Base-by-base conservation (phyloP, 192 early-diverging fungal genomes). In the Coemansia sp. region DNA sequence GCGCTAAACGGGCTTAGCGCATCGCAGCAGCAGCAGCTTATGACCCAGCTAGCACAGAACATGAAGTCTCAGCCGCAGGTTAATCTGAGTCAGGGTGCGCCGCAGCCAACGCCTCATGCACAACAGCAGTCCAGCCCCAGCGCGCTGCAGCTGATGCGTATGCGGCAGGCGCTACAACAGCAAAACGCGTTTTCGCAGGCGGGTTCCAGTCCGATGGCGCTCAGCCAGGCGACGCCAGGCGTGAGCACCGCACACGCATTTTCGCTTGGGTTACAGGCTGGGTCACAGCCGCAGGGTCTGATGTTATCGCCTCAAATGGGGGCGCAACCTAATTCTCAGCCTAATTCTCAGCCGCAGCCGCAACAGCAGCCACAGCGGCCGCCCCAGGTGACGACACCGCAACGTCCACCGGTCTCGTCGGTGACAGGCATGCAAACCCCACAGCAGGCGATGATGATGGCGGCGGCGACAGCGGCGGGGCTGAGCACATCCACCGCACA, bases 401-500 rank as follows among this genome's bases (percentile, higher is more conserved):
- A 57, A 21, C 59, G 33, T 20, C 51, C 63, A 20, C 63, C 57
- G 65, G 51, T 46, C 25, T 53, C 65, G 5, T 61, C 61, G 20
- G 19, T 52, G 36, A 31, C 58, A 19, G 63, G 67, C 22, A 70
- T 75, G 65, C 77, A 80, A 66, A 32, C 65, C 22, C 50, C 67
- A 33, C 72, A 73, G 58, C 72, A 74, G 33, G 72, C 65, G 31
- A 74, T 80, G 77, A 74, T 80, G 77, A 29, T 80, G 50, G 72
- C 68, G 0, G 72, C 77, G 0, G 77, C 72, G 1, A 56, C 68
- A 4, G 77, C 77, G 0, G 77, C 77, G 0, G 77, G 77, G 5
- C 54, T 80, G 8, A 80, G 68, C 27, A 33, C 68, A 4, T 56
- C 71, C 11, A 65, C 67, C 3, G 72, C 77, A 0, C 77, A 80